Conservation (phyloP, 257 asterid genomes). For the Eucommia ulmoides region DNA sequence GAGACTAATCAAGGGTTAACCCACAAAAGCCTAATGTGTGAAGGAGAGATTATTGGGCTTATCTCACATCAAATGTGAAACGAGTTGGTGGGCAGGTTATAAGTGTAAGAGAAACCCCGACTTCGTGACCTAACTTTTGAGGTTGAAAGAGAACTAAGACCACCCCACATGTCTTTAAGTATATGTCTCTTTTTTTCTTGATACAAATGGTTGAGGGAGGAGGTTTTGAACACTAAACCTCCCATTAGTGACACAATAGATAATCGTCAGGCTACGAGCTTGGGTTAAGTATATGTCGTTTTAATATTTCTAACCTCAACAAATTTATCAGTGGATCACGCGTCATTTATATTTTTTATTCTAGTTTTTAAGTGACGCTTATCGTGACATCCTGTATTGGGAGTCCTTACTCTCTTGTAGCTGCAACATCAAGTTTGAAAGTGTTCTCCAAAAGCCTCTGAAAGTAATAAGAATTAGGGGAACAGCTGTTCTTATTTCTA, state of each 20-base stretch:
- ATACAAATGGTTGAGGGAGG: no score
- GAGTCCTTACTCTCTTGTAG: constrained; percentile 74
- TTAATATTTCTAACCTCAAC: not conserved
- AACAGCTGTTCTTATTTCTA: constrained; percentile 3
- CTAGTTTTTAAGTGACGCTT: constrained; percentile 4
- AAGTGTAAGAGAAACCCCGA: no score
- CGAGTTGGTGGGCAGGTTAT: no score
- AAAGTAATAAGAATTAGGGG: constrained; percentile 6
- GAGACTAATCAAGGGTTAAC: no score
- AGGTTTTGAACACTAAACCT: not conserved
- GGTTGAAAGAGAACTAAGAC: no score
- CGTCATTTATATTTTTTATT: not conserved
- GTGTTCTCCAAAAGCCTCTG: constrained; percentile 94
- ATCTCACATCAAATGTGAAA: no score
- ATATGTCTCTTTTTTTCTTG: no score
- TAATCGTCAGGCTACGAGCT: not conserved
- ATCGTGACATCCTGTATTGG: no score
- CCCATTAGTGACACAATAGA: not conserved
- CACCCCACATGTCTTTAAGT: no score
- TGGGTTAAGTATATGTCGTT: not conserved
- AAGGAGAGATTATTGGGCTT: no score
- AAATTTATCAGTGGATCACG: not conserved
- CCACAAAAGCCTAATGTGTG: no score
- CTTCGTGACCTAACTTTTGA: no score
- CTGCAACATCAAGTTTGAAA: constrained; percentile 74